phyloP scores from a whole-genome alignment of 2,329 filamentous ascomycete genomes.

The Chaetomiaceae sp. region DNA sequence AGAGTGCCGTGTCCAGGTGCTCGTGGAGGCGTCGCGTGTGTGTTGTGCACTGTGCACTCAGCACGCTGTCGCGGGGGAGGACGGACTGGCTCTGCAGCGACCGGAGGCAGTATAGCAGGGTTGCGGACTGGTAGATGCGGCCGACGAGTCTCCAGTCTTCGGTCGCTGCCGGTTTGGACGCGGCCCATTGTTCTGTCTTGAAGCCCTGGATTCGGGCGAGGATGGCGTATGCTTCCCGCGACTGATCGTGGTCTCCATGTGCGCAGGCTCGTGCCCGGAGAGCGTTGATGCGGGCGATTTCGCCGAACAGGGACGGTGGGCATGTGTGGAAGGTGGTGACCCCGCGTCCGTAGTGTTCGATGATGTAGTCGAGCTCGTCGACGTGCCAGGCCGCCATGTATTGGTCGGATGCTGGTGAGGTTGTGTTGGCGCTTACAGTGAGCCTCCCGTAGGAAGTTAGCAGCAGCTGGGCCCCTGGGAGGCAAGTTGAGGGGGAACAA shows the following conservation, averaged over 20 bases:
- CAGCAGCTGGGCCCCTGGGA: neutral
- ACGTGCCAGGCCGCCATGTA: conserved; percentile 26
- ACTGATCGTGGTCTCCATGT: neutral
- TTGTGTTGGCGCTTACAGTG: conserved; percentile 35
- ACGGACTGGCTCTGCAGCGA: conserved; percentile 34
- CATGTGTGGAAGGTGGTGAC: conserved; percentile 30
- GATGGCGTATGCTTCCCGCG: conserved; percentile 23
- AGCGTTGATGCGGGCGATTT: conserved; percentile 35
- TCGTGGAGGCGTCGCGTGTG: conserved; percentile 20
- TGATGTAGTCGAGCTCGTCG: conserved; percentile 28
- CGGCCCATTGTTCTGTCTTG: conserved; percentile 30
- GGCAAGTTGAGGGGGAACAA: too few species aligned
- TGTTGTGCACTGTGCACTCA: conserved; percentile 14
- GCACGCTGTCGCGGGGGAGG: conserved; percentile 20
- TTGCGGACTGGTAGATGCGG: conserved; percentile 31
- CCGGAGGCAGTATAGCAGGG: conserved; percentile 35
- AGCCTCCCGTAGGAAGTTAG: too few species aligned
- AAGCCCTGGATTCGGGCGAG: conserved; percentile 31
- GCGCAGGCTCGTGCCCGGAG: conserved; percentile 27
- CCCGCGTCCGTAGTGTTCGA: conserved; percentile 22
- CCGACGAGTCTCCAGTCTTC: conserved; percentile 31
- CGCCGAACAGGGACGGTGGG: conserved; percentile 32
- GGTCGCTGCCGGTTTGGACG: conserved; percentile 21
- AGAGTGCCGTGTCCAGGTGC: conserved; percentile 23
- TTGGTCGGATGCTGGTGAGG: conserved; percentile 34